Percentiles rank a stretch among this genome's conserved stretches.
phyloP scores from a whole-genome alignment of 2,329 filamentous ascomycete species.

The Aspergillus ochraceoroseus region DNA sequence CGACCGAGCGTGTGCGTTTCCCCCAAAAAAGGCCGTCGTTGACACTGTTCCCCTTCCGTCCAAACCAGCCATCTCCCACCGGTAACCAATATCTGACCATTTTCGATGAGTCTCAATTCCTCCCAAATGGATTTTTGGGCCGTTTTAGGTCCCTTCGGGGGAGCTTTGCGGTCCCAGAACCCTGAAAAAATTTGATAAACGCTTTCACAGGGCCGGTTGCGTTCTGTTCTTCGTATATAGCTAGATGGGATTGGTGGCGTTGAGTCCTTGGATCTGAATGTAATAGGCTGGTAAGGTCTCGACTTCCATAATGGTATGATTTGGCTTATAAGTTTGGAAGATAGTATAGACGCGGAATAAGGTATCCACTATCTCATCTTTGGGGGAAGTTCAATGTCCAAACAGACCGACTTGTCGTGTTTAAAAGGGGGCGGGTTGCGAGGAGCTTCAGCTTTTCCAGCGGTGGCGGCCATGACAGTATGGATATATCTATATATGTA shows the following conservation, averaged over 20 bases:
- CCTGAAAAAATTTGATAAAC: no score
- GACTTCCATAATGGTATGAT: conserved; percentile 1
- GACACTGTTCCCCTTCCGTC: background rate
- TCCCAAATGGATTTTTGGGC: conserved; percentile 3
- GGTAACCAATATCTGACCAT: background rate
- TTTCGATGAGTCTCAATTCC: background rate
- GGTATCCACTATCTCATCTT: no score
- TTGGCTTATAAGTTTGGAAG: background rate
- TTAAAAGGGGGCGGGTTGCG: no score
- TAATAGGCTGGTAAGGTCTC: background rate
- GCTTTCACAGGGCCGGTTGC: background rate
- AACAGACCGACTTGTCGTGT: no score
- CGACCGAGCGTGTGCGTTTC: background rate
- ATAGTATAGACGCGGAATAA: no score
- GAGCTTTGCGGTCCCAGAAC: no score
- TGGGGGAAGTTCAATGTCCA: no score
- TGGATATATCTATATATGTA: no score
- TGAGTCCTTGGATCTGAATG: background rate
- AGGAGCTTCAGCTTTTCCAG: no score
- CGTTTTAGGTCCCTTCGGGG: background rate
- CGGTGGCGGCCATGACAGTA: no score
- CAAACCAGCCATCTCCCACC: conserved; percentile 3
- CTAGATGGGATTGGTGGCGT: background rate
- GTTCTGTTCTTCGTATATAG: background rate
- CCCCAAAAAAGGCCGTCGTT: background rate